Percentiles rank a stretch among this genome's conserved stretches.
phyloP scores from a whole-genome alignment of 2,329 filamentous ascomycete genomes.

The Phyllosticta capitalensis region DNA sequence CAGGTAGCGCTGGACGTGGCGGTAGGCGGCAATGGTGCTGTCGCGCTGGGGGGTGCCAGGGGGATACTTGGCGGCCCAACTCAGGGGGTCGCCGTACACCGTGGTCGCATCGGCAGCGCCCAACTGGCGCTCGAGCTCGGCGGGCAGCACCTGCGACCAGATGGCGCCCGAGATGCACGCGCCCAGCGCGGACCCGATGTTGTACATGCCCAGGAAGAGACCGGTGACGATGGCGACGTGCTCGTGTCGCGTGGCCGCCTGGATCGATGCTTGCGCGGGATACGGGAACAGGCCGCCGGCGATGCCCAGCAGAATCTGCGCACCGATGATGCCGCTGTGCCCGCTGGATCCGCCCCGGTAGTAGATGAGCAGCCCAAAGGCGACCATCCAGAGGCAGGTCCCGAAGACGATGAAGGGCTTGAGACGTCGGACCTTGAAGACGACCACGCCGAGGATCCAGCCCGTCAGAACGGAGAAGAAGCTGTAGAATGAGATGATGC shows the following conservation, averaged over 20 bases:
- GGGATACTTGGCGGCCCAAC: conserved; percentile 28
- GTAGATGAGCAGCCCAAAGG: conserved; percentile 54
- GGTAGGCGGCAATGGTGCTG: conserved; percentile 36
- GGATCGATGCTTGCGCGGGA: conserved; percentile 41
- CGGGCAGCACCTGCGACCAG: conserved; percentile 50
- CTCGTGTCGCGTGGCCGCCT: conserved; percentile 42
- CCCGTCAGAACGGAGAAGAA: conserved; percentile 50
- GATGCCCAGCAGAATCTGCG: conserved; percentile 53
- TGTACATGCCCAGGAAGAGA: conserved; percentile 54
- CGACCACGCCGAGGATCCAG: conserved; percentile 46
- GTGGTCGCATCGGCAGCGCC: conserved; percentile 31
- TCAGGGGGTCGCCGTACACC: conserved; percentile 36
- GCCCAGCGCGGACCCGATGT: conserved; percentile 52
- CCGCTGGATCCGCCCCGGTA: conserved; percentile 47
- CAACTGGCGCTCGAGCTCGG: conserved; percentile 31
- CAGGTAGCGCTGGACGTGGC: conserved; percentile 37
- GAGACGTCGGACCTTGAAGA: conserved; percentile 49
- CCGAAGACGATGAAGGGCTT: conserved; percentile 56
- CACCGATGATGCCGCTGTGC: conserved; percentile 51
- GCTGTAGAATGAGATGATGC: conserved; percentile 51
- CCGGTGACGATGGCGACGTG: conserved; percentile 56
- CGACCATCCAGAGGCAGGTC: conserved; percentile 52
- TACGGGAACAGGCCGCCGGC: conserved; percentile 54
- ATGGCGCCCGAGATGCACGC: conserved; percentile 52
- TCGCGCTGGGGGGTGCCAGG: conserved; percentile 37